Evolutionary conservation across 441 rosid genomes (phyloP), one percentile per base, ranked within the genome.

Genomic region (Dalechampia spathulata): DNA sequence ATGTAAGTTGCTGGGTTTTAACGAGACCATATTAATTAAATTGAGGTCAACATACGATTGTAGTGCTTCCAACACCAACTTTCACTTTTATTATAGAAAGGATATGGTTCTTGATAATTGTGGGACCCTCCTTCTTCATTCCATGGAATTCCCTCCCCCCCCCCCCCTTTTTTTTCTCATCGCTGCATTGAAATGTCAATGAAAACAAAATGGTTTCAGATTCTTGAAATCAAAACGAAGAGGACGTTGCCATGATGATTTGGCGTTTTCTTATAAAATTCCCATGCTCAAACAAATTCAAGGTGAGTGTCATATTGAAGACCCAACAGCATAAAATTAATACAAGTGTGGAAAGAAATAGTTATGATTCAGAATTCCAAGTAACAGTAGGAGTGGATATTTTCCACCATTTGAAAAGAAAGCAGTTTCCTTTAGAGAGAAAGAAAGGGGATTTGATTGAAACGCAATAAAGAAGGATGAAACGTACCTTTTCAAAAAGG

Each of bases 1-100:
- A 21, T 45, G 28, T 21, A 30, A 57, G 39, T 21, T 57, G 51
- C 51, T 57, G 50, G 30, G 42, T 44, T 44, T 57, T 45, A 57
- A 32, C 4, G n/a, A 44, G 44, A 34, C 2, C 28, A 57, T 10
- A 15, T 9, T 8, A 0, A 32, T 1, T 19, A 42, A 7, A 1
- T 4, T n/a, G 1, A 14, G 21, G 45, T 39, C 34, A 23, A 38
- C 15, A 38, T 7, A 22, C 21, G 23, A 53, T 38, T n/a, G 34
- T 28, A 28, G 22, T 38, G 46, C 45, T 22, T 13, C 48, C 16
- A 42, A 42, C 0, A 5, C 0, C n/a, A 40, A 3, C 34, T 3
- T 28, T 28, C 44, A 14, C 14, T n/a, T 40, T 40, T 6, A 40
- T 40, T 19, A 40, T n/a, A 40, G 13, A 40, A 7, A 14, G 7